phyloP scores from a whole-genome alignment of 331 rosid species.

The Malus hybrid region DNA sequence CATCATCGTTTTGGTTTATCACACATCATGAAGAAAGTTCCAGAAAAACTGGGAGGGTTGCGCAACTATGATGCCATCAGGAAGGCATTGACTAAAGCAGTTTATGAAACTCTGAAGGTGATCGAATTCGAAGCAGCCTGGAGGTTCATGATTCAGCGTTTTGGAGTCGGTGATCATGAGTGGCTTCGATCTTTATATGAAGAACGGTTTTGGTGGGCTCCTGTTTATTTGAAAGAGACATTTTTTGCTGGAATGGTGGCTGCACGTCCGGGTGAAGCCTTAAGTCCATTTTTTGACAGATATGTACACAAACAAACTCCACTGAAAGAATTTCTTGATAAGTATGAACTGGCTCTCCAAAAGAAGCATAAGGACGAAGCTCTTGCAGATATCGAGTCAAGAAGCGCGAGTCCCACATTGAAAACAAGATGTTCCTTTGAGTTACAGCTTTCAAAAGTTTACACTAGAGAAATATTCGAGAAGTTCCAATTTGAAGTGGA shows the following conservation, averaged over 20 bases:
- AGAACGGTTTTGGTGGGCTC: slow-evolving; percentile 82
- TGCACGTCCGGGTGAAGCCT: slow-evolving; percentile 54
- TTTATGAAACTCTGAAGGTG: slow-evolving; percentile 80
- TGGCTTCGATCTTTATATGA: slow-evolving; percentile 84
- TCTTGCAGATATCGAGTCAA: slow-evolving; percentile 65
- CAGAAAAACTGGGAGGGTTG: slow-evolving; percentile 88
- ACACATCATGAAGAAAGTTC: slow-evolving; percentile 70
- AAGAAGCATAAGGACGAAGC: slow-evolving; percentile 87
- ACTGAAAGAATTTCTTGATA: slow-evolving; percentile 91
- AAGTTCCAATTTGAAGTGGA: slow-evolving; percentile 87
- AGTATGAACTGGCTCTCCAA: slow-evolving; percentile 80
- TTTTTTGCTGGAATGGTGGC: slow-evolving; percentile 70
- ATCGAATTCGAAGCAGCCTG: slow-evolving; percentile 89
- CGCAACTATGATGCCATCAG: slow-evolving; percentile 71
- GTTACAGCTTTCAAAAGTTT: slow-evolving; percentile 72
- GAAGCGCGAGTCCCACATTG: slow-evolving; percentile 61
- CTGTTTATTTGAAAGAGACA: slow-evolving; percentile 68
- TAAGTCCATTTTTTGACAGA: slow-evolving; percentile 66
- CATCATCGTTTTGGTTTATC: slow-evolving; percentile 82
- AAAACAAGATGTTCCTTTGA: slow-evolving; percentile 91
- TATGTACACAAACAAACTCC: slow-evolving; percentile 94
- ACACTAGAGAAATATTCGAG: slow-evolving; percentile 61
- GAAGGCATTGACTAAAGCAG: slow-evolving; percentile 61
- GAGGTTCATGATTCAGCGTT: slow-evolving; percentile 71
- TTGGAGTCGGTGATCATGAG: slow-evolving; percentile 71